A percentile compares a stretch with the other conserved stretches of the same genome.
Evolutionary conservation across 805 yeast genomes (phyloP).

Genomic region (Hanseniaspora vineae): DNA sequence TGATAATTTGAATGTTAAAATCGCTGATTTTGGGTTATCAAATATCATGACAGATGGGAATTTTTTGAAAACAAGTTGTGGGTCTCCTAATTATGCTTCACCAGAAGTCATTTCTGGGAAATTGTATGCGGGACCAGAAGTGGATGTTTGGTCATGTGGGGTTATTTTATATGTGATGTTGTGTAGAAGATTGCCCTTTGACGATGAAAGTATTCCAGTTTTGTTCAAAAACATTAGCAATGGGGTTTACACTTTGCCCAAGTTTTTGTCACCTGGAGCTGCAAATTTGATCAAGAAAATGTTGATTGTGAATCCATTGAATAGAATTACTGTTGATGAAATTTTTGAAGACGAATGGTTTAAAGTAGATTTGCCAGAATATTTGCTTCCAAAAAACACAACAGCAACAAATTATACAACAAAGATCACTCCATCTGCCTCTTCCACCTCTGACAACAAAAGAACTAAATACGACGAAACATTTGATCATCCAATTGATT

Average conservation of each 20-base stretch:
- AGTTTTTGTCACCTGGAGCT: conserved; percentile 75
- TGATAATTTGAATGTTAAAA: conserved; percentile 82
- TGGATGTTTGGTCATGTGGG: conserved; percentile 96
- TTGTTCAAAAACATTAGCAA: conserved; percentile 83
- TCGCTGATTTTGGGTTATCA: conserved; percentile 91
- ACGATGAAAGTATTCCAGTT: conserved; percentile 92
- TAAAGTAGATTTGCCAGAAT: conserved; percentile 64
- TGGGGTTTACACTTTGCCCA: conserved; percentile 87
- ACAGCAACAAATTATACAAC: no score
- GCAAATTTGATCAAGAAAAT: conserved; percentile 69
- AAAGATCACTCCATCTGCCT: background rate
- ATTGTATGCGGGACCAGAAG: conserved; percentile 94
- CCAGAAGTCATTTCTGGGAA: conserved; percentile 95
- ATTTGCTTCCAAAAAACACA: conserved; percentile 41
- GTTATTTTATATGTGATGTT: conserved; percentile 91
- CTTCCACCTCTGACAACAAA: background rate
- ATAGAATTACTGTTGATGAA: conserved; percentile 84
- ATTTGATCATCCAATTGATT: conserved; percentile 21
- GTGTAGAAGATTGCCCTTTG: conserved; percentile 91
- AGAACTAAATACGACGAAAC: no score
- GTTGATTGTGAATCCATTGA: conserved; percentile 90
- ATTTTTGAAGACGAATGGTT: conserved; percentile 95
- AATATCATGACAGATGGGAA: conserved; percentile 97
- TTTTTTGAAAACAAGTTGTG: conserved; percentile 87
- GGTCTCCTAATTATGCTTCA: conserved; percentile 95